These are phyloP conservation scores for Fusarium continuum DNA, from an alignment of 2,329 filamentous ascomycete species.

Conservation along the genomic window DNA sequence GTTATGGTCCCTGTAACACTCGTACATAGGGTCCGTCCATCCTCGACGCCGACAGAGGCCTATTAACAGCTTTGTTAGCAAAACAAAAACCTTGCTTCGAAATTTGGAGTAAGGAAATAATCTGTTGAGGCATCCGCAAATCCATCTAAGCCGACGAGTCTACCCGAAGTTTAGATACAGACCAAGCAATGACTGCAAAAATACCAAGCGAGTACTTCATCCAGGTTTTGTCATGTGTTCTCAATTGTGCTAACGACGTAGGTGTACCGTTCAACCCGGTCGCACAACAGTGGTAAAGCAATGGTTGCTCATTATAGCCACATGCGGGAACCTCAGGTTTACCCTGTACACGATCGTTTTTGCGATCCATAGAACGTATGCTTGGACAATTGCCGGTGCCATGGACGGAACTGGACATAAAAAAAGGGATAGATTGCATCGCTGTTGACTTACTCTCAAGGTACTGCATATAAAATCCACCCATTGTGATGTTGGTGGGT, in stretches of 20 bases:
- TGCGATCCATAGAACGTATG: not conserved
- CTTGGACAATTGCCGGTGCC: slow-evolving; percentile 30
- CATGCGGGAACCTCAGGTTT: slow-evolving; percentile 22
- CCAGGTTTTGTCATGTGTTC: not conserved
- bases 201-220: not conserved
- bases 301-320: slow-evolving; percentile 13
- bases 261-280: not conserved
- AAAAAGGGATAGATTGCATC: slow-evolving; percentile 15
- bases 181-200: not conserved
- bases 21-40: slow-evolving; percentile 91
- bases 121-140: not conserved
- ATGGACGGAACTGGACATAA: slow-evolving; percentile 28
- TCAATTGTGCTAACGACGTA: not conserved
- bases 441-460: slow-evolving; percentile 72
- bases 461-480: slow-evolving; percentile 76
- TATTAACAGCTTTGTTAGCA: slow-evolving; percentile 57
- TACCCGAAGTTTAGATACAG: not conserved
- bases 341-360: slow-evolving; percentile 10
- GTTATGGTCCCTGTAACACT: slow-evolving; percentile 75
- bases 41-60: slow-evolving; percentile 94
- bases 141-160: not conserved
- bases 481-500: slow-evolving; percentile 58
- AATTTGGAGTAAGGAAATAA: not conserved
- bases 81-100: slow-evolving; percentile 1
- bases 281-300: slow-evolving; percentile 10